Evolutionary conservation across 768 basidiomycete genomes (phyloP), one percentile per base, ranked within the genome.

Genomic region (Chlorophyllum brunneum): DNA sequence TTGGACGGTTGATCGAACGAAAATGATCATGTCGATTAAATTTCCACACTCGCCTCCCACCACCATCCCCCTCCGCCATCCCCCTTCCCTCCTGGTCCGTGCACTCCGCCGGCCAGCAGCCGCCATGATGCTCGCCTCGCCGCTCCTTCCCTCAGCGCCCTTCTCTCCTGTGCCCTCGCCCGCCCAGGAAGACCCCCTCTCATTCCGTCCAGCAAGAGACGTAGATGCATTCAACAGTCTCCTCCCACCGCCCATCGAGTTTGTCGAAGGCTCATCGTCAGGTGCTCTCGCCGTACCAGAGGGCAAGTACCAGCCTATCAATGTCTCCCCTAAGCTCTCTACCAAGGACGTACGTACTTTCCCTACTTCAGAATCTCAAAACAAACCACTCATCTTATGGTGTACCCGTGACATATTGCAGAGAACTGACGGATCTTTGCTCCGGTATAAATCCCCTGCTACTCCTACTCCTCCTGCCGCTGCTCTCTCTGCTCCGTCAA

Each of bases 221-320:
- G 64, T 85, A 55, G 86, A 88, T 54, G 72, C 83, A 3, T 90
- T 89, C 73, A 88, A 86, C 58, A 85, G 74, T 58, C 75, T 88
- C n/a, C 78, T 88, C 31, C 85, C 86, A 3, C 86, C 86, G n/a
- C 80, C 85, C 15, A 76, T 92, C 54, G 89, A 92, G 65, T 92
- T 92, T 48, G 71, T 91, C 45, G 89, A 92, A 64, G 89, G 89
- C 18, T 91, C 89, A 2, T 91, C 89, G 11, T 82, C 88, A 38
- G 88, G 88, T 2, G 70, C 82, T 11, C 69, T 90, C 29, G 84
- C 83, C 39, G 76, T 87, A 4, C 78, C 80, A 22, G 86, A 87
- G 59, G 82, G 83, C 37, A 89, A 85, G 65, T 92, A 91, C 63
- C 81, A 88, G 57, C 85, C 90, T 23, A 89, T 92, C 64, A 92